A percentile compares a stretch with the other conserved stretches of the same genome.
phyloP scores from a whole-genome alignment of 192 early-diverging fungal species.

The Geranomyces michiganensis region DNA sequence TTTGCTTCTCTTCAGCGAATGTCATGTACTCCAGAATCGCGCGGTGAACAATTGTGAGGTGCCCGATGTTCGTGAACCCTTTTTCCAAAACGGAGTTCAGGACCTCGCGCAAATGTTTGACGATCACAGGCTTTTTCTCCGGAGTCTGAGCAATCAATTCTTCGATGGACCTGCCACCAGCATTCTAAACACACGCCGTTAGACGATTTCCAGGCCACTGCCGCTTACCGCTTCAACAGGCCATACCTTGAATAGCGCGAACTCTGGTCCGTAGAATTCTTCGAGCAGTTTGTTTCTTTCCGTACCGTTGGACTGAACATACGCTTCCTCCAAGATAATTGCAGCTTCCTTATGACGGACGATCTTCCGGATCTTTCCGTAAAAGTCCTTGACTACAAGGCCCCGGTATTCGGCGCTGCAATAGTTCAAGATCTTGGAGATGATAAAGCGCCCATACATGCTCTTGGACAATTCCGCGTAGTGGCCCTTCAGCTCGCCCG shows the following conservation, averaged over 20 bases:
- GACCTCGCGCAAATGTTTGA: conserved; percentile 71
- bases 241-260: conserved; percentile 76
- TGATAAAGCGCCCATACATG: conserved; percentile 88
- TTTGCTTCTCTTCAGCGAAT: conserved; percentile 63
- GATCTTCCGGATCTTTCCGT: conserved; percentile 79
- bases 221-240: not conserved
- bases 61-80: conserved; percentile 63
- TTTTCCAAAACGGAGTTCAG: conserved; percentile 81
- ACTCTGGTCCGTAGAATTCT: conserved; percentile 95
- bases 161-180: conserved; percentile 44
- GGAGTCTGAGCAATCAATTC: conserved; percentile 66
- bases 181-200: conserved; percentile 12
- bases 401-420: conserved; percentile 70
- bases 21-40: conserved; percentile 84
- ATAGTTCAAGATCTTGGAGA: conserved; percentile 83
- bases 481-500: conserved; percentile 76
- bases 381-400: conserved; percentile 76
- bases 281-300: conserved; percentile 76
- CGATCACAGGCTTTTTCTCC: conserved; percentile 67
- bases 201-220: not conserved
- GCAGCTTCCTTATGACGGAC: conserved; percentile 91
- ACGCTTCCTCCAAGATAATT: conserved; percentile 81
- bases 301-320: conserved; percentile 71
- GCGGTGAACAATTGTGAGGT: conserved; percentile 82
- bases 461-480: conserved; percentile 74